These are phyloP conservation scores for Mycena crocata DNA, from an alignment of 768 basidiomycete species.

Conservation along the genomic window DNA sequence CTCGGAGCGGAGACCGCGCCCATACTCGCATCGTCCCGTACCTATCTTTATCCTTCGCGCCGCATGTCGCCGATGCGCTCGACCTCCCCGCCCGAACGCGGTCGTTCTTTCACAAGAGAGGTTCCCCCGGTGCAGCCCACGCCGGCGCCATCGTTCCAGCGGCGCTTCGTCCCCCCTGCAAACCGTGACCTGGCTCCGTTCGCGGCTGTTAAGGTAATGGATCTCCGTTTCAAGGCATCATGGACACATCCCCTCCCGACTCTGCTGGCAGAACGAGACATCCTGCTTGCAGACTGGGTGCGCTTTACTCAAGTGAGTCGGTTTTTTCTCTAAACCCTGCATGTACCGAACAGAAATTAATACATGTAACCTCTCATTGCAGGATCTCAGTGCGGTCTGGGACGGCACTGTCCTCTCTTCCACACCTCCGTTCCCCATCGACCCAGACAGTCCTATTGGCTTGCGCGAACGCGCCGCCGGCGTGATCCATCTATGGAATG, in stretches of 20 bases:
- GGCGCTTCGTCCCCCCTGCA: not conserved
- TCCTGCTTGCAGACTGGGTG: slow-evolving; percentile 3
- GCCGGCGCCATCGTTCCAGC: not conserved
- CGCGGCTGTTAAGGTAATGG: slow-evolving; percentile 10
- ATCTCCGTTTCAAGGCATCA: not conserved
- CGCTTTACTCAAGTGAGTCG: slow-evolving; percentile 8
- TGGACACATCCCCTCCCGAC: not conserved
- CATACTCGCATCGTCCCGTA: too few species aligned
- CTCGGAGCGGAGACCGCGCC: too few species aligned
- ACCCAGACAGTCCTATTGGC: not conserved
- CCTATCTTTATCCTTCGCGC: too few species aligned
- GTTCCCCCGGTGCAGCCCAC: not conserved
- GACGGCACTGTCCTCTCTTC: not conserved
- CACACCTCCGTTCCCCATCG: not conserved
- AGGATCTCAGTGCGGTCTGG: slow-evolving; percentile 16
- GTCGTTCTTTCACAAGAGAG: too few species aligned
- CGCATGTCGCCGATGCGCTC: too few species aligned
- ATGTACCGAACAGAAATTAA: not conserved
- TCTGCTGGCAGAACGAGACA: not conserved
- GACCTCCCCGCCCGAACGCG: not conserved
- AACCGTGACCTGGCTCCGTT: not conserved
- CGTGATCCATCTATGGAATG: slow-evolving; percentile 20
- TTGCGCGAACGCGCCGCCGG: slow-evolving; percentile 10
- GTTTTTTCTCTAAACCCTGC: not conserved
- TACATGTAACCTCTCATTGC: not conserved